phyloP scores from a whole-genome alignment of 768 basidiomycete genomes.

The Russula virescens region DNA sequence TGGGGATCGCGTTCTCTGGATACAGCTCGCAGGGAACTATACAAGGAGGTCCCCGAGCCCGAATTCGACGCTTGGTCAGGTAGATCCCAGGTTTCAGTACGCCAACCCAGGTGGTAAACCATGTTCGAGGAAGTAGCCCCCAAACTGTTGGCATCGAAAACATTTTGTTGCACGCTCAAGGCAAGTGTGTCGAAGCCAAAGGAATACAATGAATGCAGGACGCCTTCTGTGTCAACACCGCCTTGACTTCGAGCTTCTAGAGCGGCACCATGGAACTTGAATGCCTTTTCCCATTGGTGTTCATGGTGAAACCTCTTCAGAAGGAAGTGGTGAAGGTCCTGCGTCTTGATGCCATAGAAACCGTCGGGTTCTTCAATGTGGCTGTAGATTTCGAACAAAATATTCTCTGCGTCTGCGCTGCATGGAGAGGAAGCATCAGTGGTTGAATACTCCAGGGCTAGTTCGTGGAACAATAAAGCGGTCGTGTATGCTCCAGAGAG shows the following conservation, averaged over 20 bases:
- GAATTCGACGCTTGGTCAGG: slow-evolving; percentile 50
- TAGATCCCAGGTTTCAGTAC: slow-evolving; percentile 93
- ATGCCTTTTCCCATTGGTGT: slow-evolving; percentile 86
- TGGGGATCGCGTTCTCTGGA: slow-evolving; percentile 65
- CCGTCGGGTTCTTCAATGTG: slow-evolving; percentile 98
- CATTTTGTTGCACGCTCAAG: slow-evolving; percentile 51
- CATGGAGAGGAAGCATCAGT: slow-evolving; percentile 29
- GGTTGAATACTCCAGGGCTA: slow-evolving; percentile 50
- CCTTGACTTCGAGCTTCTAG: slow-evolving; percentile 54
- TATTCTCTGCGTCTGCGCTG: slow-evolving; percentile 46
- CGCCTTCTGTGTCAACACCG: slow-evolving; percentile 48
- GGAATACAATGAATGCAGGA: slow-evolving; percentile 76
- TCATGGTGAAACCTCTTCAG: slow-evolving; percentile 89
- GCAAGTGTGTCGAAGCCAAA: slow-evolving; percentile 93
- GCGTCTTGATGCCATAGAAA: slow-evolving; percentile 87
- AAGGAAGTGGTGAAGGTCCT: slow-evolving; percentile 73
- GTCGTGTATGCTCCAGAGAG: slow-evolving; percentile 83
- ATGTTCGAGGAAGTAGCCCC: slow-evolving; percentile 39
- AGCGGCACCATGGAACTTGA: slow-evolving; percentile 82
- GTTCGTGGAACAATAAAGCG: slow-evolving; percentile 82
- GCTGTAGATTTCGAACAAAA: slow-evolving; percentile 88
- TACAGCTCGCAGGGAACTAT: slow-evolving; percentile 73
- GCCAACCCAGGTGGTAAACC: slow-evolving; percentile 84
- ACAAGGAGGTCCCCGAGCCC: slow-evolving; percentile 56
- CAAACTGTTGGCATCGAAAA: slow-evolving; percentile 32